Percentiles rank a stretch among this genome's conserved stretches.
phyloP scores from a whole-genome alignment of 768 basidiomycete genomes.

The Lactarius hengduanensis region DNA sequence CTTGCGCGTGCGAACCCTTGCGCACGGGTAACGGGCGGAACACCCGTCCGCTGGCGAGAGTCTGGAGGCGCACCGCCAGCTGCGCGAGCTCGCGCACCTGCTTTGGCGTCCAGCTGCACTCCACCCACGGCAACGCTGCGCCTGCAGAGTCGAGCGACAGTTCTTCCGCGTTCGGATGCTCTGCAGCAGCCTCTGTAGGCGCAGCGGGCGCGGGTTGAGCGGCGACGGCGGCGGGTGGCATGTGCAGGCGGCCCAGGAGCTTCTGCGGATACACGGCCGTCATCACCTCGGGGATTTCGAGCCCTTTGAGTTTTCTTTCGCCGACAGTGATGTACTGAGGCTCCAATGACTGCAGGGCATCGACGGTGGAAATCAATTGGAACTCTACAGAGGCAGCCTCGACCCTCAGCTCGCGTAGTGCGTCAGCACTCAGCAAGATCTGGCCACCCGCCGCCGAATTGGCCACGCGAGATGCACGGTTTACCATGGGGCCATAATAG shows the following conservation, averaged over 20 bases:
- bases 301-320: conserved; percentile 89
- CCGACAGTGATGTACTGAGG: conserved; percentile 74
- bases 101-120: conserved; percentile 52
- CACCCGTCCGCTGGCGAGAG: conserved; percentile 51
- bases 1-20: conserved; percentile 26
- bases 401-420: conserved; percentile 72
- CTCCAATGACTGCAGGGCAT: conserved; percentile 72
- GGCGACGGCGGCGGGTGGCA: conserved; percentile 25
- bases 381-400: conserved; percentile 50
- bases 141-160: conserved; percentile 46
- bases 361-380: conserved; percentile 48
- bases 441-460: conserved; percentile 88
- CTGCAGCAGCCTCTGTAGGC: conserved; percentile 31
- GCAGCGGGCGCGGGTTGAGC: conserved; percentile 5
- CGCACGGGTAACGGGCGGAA: conserved; percentile 27
- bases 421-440: conserved; percentile 87
- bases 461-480: conserved; percentile 84
- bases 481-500: conserved; percentile 96
- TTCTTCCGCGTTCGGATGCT: conserved; percentile 38
- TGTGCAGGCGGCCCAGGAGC: conserved; percentile 62
- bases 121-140: not conserved
- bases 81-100: conserved; percentile 73
- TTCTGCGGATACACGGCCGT: conserved; percentile 80
- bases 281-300: conserved; percentile 86
- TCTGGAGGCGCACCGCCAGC: conserved; percentile 77